Percentiles rank a stretch among this genome's conserved stretches.
These are phyloP conservation scores for Coemansia sp. DNA, from an alignment of 192 early-diverging fungal species.

Conservation along the genomic window DNA sequence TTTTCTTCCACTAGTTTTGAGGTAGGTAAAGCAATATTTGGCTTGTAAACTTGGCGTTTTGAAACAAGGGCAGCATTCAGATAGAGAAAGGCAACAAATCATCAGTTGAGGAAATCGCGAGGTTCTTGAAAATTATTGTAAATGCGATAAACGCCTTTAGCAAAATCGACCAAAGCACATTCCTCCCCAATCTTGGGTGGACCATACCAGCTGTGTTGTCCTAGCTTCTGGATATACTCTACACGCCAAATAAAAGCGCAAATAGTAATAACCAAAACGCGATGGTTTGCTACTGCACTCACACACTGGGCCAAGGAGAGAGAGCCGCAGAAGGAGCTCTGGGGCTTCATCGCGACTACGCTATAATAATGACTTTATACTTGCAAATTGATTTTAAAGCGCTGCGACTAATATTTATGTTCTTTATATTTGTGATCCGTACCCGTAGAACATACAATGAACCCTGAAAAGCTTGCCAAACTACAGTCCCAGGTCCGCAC, in stretches of 20 bases:
- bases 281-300: background rate
- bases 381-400: background rate
- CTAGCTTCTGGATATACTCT: no score
- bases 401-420: background rate
- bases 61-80: background rate
- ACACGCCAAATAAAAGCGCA: no score
- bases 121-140: background rate
- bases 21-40: background rate
- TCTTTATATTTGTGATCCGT: background rate
- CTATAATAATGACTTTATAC: background rate
- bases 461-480: slow-evolving; percentile 92
- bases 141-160: background rate
- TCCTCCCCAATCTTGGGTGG: no score
- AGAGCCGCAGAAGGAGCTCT: no score
- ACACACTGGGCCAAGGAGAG: background rate
- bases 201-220: no score
- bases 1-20: background rate
- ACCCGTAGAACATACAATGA: slow-evolving; percentile 56
- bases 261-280: background rate
- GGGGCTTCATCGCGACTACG: no score
- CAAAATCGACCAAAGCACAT: no score
- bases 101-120: background rate
- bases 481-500: slow-evolving; percentile 87
- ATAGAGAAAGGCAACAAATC: background rate
- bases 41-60: background rate